These are phyloP conservation scores for Ogataea paraovalis DNA, from an alignment of 805 yeast genomes.

Conservation along the genomic window DNA sequence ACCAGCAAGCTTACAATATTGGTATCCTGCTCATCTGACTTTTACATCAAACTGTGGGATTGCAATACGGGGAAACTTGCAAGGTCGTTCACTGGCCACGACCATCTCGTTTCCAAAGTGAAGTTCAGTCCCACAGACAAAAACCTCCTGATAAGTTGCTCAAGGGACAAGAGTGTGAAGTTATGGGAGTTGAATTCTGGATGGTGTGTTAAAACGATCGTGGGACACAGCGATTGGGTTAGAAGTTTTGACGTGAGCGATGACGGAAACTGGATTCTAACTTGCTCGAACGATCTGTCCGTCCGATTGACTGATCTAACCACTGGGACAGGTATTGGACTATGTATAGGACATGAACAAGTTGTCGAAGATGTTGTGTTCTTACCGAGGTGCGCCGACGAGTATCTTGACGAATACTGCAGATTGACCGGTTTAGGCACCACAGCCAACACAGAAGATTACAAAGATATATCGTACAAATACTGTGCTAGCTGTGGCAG, in stretches of 20 bases:
- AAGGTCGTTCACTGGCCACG: slow-evolving; percentile 77
- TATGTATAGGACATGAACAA: slow-evolving; percentile 74
- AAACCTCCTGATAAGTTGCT: slow-evolving; percentile 50
- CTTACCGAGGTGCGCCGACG: slow-evolving; percentile 51
- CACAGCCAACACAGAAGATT: slow-evolving; percentile 11
- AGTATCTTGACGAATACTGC: slow-evolving; percentile 41
- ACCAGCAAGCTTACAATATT: slow-evolving; percentile 26
- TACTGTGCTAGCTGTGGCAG: slow-evolving; percentile 78
- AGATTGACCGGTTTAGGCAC: background rate
- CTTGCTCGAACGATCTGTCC: slow-evolving; percentile 78
- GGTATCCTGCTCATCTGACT: slow-evolving; percentile 51
- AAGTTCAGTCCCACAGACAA: slow-evolving; percentile 47
- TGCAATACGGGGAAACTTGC: slow-evolving; percentile 30
- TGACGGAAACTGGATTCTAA: slow-evolving; percentile 54
- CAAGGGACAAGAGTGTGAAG: slow-evolving; percentile 59
- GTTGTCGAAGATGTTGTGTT: slow-evolving; percentile 74
- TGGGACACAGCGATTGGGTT: slow-evolving; percentile 90
- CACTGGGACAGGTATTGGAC: slow-evolving; percentile 64
- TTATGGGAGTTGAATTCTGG: slow-evolving; percentile 70
- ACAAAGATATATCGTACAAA: slow-evolving; percentile 50
- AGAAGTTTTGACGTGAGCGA: slow-evolving; percentile 50
- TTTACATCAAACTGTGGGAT: slow-evolving; percentile 69
- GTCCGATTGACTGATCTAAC: slow-evolving; percentile 59
- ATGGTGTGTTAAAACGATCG: slow-evolving; percentile 58
- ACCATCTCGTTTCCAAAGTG: slow-evolving; percentile 73